Evolutionary conservation across 2,329 filamentous ascomycete species (phyloP).

Genomic region (Colletotrichum incanum): DNA sequence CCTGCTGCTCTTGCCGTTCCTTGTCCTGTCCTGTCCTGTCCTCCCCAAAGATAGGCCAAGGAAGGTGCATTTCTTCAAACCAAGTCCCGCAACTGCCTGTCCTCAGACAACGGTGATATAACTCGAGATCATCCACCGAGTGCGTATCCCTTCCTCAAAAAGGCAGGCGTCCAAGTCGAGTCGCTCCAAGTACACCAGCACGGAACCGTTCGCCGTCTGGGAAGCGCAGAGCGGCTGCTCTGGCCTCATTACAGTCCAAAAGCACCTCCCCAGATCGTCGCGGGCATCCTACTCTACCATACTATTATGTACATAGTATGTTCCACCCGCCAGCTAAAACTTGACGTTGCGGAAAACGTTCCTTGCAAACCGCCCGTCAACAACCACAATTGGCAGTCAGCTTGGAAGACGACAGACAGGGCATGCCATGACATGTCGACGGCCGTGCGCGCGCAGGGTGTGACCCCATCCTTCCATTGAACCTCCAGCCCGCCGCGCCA

Average conservation of each 20-base stretch:
- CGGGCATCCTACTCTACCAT: slow-evolving; percentile 21
- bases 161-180: neutral
- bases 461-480: slow-evolving; percentile 7
- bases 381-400: slow-evolving; percentile 1
- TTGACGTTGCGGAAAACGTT: neutral
- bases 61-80: neutral
- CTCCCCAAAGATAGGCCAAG: neutral
- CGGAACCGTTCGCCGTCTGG: neutral
- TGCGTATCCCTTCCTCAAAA: neutral
- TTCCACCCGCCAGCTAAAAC: neutral
- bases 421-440: slow-evolving; percentile 18
- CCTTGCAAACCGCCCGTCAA: slow-evolving; percentile 1
- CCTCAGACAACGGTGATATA: neutral
- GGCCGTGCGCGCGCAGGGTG: slow-evolving; percentile 27
- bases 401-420: neutral
- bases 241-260: slow-evolving; percentile 8
- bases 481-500: slow-evolving; percentile 3
- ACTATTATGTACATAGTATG: neutral
- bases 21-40: too few relatives aligned
- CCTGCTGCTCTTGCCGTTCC: neutral
- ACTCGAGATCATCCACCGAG: neutral
- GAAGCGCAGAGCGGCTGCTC: neutral
- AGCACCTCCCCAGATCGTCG: slow-evolving; percentile 28
- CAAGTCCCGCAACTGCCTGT: slow-evolving; percentile 1
- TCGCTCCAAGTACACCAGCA: too few relatives aligned